Percentiles rank a stretch among this genome's conserved stretches.
phyloP scores from a whole-genome alignment of 2,329 filamentous ascomycete species.

The Claviceps quebecensis region DNA sequence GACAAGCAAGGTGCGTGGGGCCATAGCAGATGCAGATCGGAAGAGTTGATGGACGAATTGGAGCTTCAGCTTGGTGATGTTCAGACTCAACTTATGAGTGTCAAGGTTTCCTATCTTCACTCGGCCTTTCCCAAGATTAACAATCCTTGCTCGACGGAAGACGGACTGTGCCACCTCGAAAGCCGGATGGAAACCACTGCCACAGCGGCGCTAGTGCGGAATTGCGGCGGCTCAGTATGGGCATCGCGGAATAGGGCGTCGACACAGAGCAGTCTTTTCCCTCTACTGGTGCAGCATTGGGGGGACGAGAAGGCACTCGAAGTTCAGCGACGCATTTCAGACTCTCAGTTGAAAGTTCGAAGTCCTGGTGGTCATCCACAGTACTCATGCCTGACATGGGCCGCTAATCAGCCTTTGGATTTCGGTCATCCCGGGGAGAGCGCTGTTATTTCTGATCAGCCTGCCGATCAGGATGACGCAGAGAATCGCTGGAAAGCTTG shows the following conservation, averaged over 20 bases:
- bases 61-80: slow-evolving; percentile 40
- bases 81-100: slow-evolving; percentile 33
- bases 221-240: slow-evolving; percentile 36
- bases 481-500: slow-evolving; percentile 1
- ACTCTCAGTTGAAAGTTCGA: slow-evolving; percentile 2
- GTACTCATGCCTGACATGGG: neutral
- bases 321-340: slow-evolving; percentile 5
- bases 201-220: slow-evolving; percentile 34
- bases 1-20: slow-evolving; percentile 1
- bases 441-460: neutral
- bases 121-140: slow-evolving; percentile 34
- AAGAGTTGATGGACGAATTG: slow-evolving; percentile 44
- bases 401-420: neutral
- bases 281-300: slow-evolving; percentile 35
- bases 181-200: slow-evolving; percentile 40
- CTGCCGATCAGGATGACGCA: neutral
- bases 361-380: neutral
- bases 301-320: slow-evolving; percentile 26
- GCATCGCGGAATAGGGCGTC: slow-evolving; percentile 27
- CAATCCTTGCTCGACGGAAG: slow-evolving; percentile 8
- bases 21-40: slow-evolving; percentile 28
- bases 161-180: slow-evolving; percentile 24
- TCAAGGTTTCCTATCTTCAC: slow-evolving; percentile 40
- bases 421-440: neutral
- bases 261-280: slow-evolving; percentile 24